These are phyloP conservation scores for Termitomyces sp. DNA, from an alignment of 768 basidiomycete species.

Conservation along the genomic window DNA sequence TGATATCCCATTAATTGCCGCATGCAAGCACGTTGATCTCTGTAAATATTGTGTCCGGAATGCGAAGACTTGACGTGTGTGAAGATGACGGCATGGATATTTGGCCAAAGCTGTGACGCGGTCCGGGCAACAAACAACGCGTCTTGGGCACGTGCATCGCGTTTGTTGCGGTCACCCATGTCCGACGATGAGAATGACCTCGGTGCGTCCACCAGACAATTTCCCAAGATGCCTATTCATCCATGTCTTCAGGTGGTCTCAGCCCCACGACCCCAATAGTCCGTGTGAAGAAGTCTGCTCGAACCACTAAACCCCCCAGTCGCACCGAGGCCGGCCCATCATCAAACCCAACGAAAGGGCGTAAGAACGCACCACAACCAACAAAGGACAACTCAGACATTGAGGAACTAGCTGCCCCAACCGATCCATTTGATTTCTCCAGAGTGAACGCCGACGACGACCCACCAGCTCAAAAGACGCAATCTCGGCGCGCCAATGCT, in stretches of 20 bases:
- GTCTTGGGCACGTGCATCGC: conserved; percentile 19
- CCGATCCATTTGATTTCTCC: conserved; percentile 12
- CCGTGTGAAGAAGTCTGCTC: conserved; percentile 10
- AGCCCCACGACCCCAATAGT: conserved; percentile 12
- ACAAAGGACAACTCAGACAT: conserved; percentile 18
- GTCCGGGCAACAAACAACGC: conserved; percentile 10
- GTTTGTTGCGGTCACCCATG: conserved; percentile 20
- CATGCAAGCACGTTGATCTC: too few species aligned
- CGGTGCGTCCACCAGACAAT: conserved; percentile 12
- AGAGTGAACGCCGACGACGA: conserved; percentile 3
- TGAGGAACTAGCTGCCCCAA: conserved; percentile 11
- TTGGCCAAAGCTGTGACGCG: too few species aligned
- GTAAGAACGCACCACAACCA: conserved; percentile 9
- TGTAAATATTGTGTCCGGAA: too few species aligned
- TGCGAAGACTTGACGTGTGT: too few species aligned
- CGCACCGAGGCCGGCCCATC: conserved; percentile 20
- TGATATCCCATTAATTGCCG: too few species aligned
- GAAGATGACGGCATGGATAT: too few species aligned
- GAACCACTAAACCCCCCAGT: conserved; percentile 12
- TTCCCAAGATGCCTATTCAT: background rate
- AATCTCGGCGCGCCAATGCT: conserved; percentile 6
- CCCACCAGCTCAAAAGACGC: conserved; percentile 4
- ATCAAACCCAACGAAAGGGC: conserved; percentile 18
- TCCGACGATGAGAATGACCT: conserved; percentile 21
- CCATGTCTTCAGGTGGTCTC: conserved; percentile 17